These are phyloP conservation scores for Exophiala calicioides DNA, from an alignment of 2,329 filamentous ascomycete species.

Conservation along the genomic window DNA sequence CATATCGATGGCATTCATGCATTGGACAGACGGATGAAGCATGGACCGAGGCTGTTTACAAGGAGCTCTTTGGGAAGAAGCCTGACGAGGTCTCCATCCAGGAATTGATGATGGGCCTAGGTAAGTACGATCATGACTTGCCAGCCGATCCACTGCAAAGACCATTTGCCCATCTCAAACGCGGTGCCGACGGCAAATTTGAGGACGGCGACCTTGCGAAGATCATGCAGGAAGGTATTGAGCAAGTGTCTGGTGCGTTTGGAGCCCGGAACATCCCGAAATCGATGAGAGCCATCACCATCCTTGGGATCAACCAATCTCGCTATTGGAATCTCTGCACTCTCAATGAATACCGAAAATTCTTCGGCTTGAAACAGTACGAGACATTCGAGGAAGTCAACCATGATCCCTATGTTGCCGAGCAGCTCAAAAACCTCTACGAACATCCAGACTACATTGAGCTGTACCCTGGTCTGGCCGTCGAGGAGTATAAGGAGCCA, in stretches of 20 bases:
- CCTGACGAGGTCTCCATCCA: conserved; percentile 57
- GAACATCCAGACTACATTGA: conserved; percentile 79
- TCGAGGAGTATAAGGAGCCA: conserved; percentile 72
- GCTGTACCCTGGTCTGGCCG: conserved; percentile 75
- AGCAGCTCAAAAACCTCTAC: conserved; percentile 62
- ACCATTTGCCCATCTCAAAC: conserved; percentile 65
- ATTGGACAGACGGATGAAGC: conserved; percentile 73
- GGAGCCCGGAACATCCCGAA: conserved; percentile 73
- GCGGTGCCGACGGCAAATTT: conserved; percentile 67
- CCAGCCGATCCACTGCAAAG: conserved; percentile 68
- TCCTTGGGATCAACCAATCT: conserved; percentile 76
- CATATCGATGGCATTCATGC: conserved; percentile 83
- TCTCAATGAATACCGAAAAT: conserved; percentile 81
- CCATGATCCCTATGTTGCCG: conserved; percentile 69
- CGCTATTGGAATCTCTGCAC: conserved; percentile 75
- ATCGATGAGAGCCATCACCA: conserved; percentile 73
- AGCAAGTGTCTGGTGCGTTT: conserved; percentile 68
- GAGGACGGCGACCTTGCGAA: conserved; percentile 74
- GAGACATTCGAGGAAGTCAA: conserved; percentile 83
- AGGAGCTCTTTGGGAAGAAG: conserved; percentile 62
- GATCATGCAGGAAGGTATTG: conserved; percentile 67
- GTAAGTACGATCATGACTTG: conserved; percentile 62
- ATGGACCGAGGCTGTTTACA: conserved; percentile 75
- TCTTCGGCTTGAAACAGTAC: conserved; percentile 75
- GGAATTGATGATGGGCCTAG: conserved; percentile 64